Evolutionary conservation across 768 basidiomycete genomes (phyloP).

Genomic region (Dacryopinax spathularia): DNA sequence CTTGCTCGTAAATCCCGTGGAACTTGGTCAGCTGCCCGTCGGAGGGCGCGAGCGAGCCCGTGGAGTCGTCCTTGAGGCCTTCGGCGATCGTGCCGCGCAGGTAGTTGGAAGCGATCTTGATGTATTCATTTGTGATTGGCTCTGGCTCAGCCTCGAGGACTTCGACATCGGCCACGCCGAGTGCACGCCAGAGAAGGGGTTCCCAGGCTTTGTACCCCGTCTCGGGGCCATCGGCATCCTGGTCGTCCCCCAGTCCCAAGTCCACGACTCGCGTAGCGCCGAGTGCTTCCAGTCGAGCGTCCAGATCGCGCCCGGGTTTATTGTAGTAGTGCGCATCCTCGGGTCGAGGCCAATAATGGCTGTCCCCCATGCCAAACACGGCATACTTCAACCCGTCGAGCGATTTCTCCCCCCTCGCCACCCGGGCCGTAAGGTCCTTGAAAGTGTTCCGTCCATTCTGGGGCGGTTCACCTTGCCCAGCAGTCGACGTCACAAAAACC

Average conservation of each 20-base stretch:
- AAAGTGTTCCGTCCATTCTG: slow-evolving; percentile 87
- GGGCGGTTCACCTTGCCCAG: slow-evolving; percentile 94
- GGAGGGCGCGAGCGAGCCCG: slow-evolving; percentile 78
- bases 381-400: slow-evolving; percentile 48
- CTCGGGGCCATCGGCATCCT: slow-evolving; percentile 88
- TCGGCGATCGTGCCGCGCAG: slow-evolving; percentile 90
- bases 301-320: slow-evolving; percentile 85
- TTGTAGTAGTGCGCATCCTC: slow-evolving; percentile 99
- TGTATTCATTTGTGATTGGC: slow-evolving; percentile 96
- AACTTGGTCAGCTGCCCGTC: slow-evolving; percentile 97
- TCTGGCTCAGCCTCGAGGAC: slow-evolving; percentile 88
- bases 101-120: slow-evolving; percentile 90
- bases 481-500: slow-evolving; percentile 83
- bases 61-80: slow-evolving; percentile 70
- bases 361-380: slow-evolving; percentile 94
- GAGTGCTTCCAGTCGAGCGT: slow-evolving; percentile 59
- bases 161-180: slow-evolving; percentile 81
- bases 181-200: slow-evolving; percentile 77
- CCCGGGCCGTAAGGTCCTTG: slow-evolving; percentile 64
- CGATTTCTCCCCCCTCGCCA: slow-evolving; percentile 37
- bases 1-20: slow-evolving; percentile 92
- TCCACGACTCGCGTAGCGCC: slow-evolving; percentile 61
- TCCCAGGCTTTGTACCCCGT: slow-evolving; percentile 98
- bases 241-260: slow-evolving; percentile 87
- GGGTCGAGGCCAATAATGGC: slow-evolving; percentile 95